Evolutionary conservation across 192 early-diverging fungal species (phyloP).

Genomic region (Gamsiella multidivaricata): DNA sequence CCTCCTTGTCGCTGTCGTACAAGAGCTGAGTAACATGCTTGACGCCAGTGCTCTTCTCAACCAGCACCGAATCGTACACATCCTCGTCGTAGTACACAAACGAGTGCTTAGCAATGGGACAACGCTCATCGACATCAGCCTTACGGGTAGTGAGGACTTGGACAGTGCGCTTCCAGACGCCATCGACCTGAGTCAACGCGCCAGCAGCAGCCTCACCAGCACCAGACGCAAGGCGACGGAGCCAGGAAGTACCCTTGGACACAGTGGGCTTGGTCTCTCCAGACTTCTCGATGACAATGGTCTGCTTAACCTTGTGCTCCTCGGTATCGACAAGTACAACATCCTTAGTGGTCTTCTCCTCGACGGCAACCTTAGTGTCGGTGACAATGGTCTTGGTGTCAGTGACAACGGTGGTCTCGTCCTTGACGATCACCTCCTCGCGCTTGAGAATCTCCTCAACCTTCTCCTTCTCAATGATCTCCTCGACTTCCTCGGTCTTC

Average conservation of each 20-base stretch:
- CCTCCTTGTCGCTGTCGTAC: slow-evolving; percentile 4
- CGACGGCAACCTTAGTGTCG: too few species aligned
- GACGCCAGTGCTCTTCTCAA: slow-evolving; percentile 29
- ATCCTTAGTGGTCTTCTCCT: slow-evolving; percentile 1
- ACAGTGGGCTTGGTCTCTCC: slow-evolving; percentile 22
- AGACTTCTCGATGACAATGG: slow-evolving; percentile 14
- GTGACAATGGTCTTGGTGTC: too few species aligned
- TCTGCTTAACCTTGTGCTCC: slow-evolving; percentile 17
- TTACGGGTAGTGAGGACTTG: slow-evolving; percentile 40
- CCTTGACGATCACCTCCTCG: slow-evolving; percentile 16
- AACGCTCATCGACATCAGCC: slow-evolving; percentile 19
- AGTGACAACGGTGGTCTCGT: too few species aligned
- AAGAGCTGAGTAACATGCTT: slow-evolving; percentile 18
- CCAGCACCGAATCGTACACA: slow-evolving; percentile 28
- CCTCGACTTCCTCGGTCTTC: slow-evolving; percentile 32
- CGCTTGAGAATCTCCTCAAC: slow-evolving; percentile 10
- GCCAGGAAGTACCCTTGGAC: slow-evolving; percentile 31
- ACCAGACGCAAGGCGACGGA: slow-evolving; percentile 14
- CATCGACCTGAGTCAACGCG: slow-evolving; percentile 16
- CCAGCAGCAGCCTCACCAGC: slow-evolving; percentile 17
- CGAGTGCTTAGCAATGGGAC: slow-evolving; percentile 27
- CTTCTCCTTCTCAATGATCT: slow-evolving; percentile 31
- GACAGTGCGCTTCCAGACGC: slow-evolving; percentile 35
- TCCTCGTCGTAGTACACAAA: slow-evolving; percentile 36
- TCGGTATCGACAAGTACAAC: background rate